Base-by-base conservation (phyloP, 176 grass and related monocot genomes). In the Chloris gayana region DNA sequence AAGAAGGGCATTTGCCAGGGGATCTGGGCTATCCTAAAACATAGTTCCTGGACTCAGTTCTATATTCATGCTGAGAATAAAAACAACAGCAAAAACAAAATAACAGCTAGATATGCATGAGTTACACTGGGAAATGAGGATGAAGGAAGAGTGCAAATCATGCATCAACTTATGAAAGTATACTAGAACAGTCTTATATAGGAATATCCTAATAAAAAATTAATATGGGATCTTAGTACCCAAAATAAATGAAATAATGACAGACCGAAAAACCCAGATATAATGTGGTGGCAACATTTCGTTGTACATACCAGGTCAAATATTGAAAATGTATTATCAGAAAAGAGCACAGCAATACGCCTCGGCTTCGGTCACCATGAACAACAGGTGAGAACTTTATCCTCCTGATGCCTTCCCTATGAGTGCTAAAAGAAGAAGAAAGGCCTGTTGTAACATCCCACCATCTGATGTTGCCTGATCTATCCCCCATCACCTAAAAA, bases 301-400 rank as follows among this genome's bases (percentile, higher is more conserved):
- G 59, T 86, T 86, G 42, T 75, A 77, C 81, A 91, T 91, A 99
- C 96, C 46, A 99, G 86, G 89, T 99, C 92, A 95, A 99, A 99
- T 79, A 99, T 95, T 22, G 96, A 99, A 79, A 99, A 99, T 77
- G 96, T 93, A 82, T 99, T 99, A 75, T 99, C 92, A 80, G 91
- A 87, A 77, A 98, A 98, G 35, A 98, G 92, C 41, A 98, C 95
- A 74, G 95, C 88, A 54, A 98, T 95, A 64, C 95, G 90, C 53
- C 95, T 87, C 95, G 88, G 69, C 90, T 98, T 49, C 90, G 83
- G 71, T 98, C 92, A 61, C 95, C 90, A 73, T 87, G 83, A 74
- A 98, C 90, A 73, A 98, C 92, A 74, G 95, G 92, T 69, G 95
- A 98, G 83, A 98, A 95, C 25, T 98, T 98, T 83, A 98, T 98